Base-by-base conservation (phyloP, 2,329 filamentous ascomycete genomes). In the Cytospora mali region DNA sequence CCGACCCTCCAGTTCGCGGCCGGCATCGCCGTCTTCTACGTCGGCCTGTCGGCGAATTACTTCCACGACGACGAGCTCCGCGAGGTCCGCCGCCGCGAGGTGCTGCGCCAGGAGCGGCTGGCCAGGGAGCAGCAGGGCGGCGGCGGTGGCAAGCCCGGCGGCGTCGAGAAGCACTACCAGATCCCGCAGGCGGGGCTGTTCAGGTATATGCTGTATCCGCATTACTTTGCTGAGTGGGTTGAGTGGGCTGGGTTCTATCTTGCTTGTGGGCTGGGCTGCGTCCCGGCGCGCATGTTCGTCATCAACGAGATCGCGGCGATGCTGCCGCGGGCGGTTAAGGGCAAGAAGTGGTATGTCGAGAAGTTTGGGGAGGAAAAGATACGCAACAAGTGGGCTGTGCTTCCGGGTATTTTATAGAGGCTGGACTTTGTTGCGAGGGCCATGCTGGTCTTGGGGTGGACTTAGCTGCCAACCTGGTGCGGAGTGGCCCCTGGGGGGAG, bases 151-250 rank as follows among this genome's bases (percentile, higher is more conserved):
- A 50, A 68, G 68, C 14, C 68, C 68, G 65, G 61, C 62, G 77
- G 81, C 64, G 87, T 91, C 65, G 84, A 90, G 52, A 96, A 95
- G 77, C 85, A 96, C 65, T 98, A 98, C 74, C 87, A 91, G 77
- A 85, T 99, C 58, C 95, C 95, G 0, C 81, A 91, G 71, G 89
- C 89, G 56, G 93, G 93, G 0, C 77, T 97, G 55, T 99, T 98
- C 77, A 81, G 84, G 68, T 89, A 88, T 70, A 85, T 97, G 72
- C 82, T 98, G 64, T 97, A 89, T 75, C 93, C 95, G 68, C 95
- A 99, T 75, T 99, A 97, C 75, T 81, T 96, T n/a, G 90, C 89
- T 72, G 95, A 99, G 78, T 99, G 95, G 95, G 74, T 97, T 58
- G 95, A 99, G 81, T 99, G 95, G 95, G 75, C 84, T 4, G 95